A percentile compares a stretch with the other conserved stretches of the same genome.
phyloP scores from a whole-genome alignment of 2,329 filamentous ascomycete species.

The Ophiostoma triangulosporum region DNA sequence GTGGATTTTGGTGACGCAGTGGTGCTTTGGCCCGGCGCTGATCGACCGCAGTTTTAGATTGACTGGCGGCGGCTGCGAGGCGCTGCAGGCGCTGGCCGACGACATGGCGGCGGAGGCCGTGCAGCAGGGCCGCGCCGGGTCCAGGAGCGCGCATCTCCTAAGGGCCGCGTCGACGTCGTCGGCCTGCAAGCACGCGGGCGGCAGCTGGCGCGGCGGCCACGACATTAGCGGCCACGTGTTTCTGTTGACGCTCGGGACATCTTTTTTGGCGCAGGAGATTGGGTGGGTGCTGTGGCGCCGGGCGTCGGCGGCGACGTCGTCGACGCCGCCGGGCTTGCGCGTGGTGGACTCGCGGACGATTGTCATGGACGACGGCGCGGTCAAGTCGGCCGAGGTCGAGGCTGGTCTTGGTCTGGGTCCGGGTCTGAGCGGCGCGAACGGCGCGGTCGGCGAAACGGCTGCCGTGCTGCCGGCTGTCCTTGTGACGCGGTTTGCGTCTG shows the following conservation, averaged over 20 bases:
- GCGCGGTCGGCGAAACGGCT: slow-evolving; percentile 14
- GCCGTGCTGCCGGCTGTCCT: slow-evolving; percentile 5
- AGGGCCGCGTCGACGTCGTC: slow-evolving; percentile 49
- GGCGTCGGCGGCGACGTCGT: slow-evolving; percentile 7
- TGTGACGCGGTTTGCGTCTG: slow-evolving; percentile 35
- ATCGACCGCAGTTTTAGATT: slow-evolving; percentile 84
- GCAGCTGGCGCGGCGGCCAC: slow-evolving; percentile 82
- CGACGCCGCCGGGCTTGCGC: slow-evolving; percentile 16
- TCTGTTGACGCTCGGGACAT: slow-evolving; percentile 71
- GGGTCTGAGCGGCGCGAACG: slow-evolving; percentile 4
- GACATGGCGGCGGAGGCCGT: slow-evolving; percentile 23
- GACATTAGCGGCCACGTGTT: slow-evolving; percentile 96
- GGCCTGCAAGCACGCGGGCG: slow-evolving; percentile 71
- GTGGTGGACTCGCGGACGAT: slow-evolving; percentile 50
- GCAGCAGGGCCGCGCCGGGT: not conserved
- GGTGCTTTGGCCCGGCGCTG: slow-evolving; percentile 85
- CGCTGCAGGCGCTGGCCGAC: slow-evolving; percentile 32
- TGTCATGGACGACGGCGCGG: slow-evolving; percentile 51
- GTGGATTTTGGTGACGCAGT: slow-evolving; percentile 87
- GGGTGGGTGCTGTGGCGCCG: slow-evolving; percentile 40
- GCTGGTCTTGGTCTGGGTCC: slow-evolving; percentile 14
- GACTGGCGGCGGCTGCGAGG: slow-evolving; percentile 73
- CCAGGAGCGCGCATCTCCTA: not conserved
- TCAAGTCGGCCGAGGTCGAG: slow-evolving; percentile 45
- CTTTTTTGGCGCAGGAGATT: slow-evolving; percentile 71